Evolutionary conservation across 1,139 yeast species (phyloP).

Genomic region (Dujonia santamariae): DNA sequence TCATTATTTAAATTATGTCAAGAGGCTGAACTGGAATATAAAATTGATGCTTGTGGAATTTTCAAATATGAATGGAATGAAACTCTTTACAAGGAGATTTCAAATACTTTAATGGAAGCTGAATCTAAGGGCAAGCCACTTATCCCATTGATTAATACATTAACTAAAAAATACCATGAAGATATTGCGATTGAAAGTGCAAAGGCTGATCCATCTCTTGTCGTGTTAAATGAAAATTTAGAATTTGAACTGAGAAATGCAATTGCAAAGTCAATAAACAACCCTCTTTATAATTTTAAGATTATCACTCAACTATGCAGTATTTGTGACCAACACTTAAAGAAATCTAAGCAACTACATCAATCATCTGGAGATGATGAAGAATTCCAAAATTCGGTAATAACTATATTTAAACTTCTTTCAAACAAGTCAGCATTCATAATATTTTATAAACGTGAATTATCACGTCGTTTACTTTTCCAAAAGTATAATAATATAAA

Average conservation of each 20-base stretch:
- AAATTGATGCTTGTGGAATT: constrained; percentile 17
- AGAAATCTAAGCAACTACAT: constrained; percentile 12
- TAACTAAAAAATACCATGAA: too few species aligned
- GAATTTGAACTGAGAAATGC: constrained; percentile 29
- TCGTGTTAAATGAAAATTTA: constrained; percentile 15
- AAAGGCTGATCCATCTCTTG: neutral
- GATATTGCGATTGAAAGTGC: too few species aligned
- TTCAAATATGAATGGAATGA: constrained; percentile 10
- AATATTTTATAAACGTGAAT: constrained; percentile 29
- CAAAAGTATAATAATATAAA: constrained; percentile 19
- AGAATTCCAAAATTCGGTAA: constrained; percentile 13
- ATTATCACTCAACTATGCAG: constrained; percentile 28
- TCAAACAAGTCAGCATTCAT: constrained; percentile 35
- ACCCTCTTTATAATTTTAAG: constrained; percentile 16
- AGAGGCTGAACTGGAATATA: constrained; percentile 15
- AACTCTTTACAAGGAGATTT: neutral
- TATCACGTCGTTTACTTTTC: constrained; percentile 35
- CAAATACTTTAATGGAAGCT: neutral
- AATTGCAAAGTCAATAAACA: constrained; percentile 20
- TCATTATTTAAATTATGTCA: constrained; percentile 20
- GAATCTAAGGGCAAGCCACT: neutral
- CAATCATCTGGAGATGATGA: neutral
- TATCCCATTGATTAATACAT: neutral
- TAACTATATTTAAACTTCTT: constrained; percentile 31
- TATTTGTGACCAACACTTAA: constrained; percentile 33